Evolutionary conservation across 352 stramenopile genomes (phyloP), one percentile per base, ranked within the genome.

Genomic region (Peronosclerospora sorghi): DNA sequence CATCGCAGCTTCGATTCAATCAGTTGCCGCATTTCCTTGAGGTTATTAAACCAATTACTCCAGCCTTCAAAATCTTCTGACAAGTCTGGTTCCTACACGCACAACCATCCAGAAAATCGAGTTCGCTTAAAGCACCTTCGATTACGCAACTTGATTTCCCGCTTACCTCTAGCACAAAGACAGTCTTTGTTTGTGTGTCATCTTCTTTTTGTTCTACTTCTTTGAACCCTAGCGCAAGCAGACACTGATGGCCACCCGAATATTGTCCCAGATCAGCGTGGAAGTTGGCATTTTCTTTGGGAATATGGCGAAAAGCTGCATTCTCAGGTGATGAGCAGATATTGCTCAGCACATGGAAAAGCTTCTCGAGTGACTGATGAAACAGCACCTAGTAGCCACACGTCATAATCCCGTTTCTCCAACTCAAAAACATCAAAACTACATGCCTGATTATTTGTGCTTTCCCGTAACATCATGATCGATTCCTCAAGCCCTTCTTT

Each of bases 31-130:
- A 88, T 73, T 23, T 61, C 68, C 46, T 80, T 86, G 9, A 92
- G 51, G 13, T 54, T 57, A 27, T 89, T 74, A 49, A 89, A 92
- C 79, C 79, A 92, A 24, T 58, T 49, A 46, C 73, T 92, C 79
- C 79, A 92, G 9, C 56, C 60, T 46, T 92, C 73, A 15, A 92
- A 50, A 53, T 92, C 79, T 41, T 67, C 57, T 5, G 62, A 68
- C 41, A 92, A 48, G 40, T 92, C 68, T 0, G 79, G 76, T 44
- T 92, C 76, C 68, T 88, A 36, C n/a, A 45, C n/a, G 9, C 43
- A 14, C 15, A 29, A 8, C 14, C n/a, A 44, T 19, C 35, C 34
- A 9, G 1, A 47, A 20, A 21, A 34, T 15, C 48, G 28, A 45
- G 21, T 26, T 6, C 6, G 21, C 21, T 26, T 26, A 3, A 26